Evolutionary conservation across 139 green algal genomes (phyloP).

Genomic region (Chlorella sp.): DNA sequence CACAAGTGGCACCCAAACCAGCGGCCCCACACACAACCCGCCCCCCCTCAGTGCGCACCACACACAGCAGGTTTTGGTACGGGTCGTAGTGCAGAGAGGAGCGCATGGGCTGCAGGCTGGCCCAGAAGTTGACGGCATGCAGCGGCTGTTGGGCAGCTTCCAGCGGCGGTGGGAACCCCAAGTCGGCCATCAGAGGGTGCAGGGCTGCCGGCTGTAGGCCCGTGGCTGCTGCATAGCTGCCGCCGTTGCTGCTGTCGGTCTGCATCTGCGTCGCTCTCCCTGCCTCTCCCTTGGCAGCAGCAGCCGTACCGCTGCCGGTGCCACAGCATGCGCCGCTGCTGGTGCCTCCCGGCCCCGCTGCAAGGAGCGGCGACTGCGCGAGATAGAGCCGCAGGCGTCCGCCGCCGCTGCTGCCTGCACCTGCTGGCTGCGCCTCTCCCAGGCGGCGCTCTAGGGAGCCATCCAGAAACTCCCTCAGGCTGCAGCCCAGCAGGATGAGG

Average conservation of each 20-base stretch:
- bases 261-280: not conserved
- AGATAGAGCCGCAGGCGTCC: slow-evolving; percentile 36
- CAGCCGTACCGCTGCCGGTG: not conserved
- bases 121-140: slow-evolving; percentile 29
- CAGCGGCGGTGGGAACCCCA: slow-evolving; percentile 17
- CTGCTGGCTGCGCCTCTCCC: slow-evolving; percentile 18
- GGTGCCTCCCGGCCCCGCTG: slow-evolving; percentile 20
- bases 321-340: not conserved
- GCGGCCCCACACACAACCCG: slow-evolving; percentile 58
- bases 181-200: slow-evolving; percentile 20
- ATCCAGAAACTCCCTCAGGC: slow-evolving; percentile 34
- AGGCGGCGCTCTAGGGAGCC: slow-evolving; percentile 18
- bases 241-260: not conserved
- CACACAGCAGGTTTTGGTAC: slow-evolving; percentile 83
- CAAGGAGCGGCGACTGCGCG: slow-evolving; percentile 36
- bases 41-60: slow-evolving; percentile 68
- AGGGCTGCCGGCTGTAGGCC: slow-evolving; percentile 18
- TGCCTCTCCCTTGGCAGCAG: too few relatives aligned
- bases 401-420: not conserved
- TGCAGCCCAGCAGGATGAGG: slow-evolving; percentile 40
- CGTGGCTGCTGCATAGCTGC: not conserved
- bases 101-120: slow-evolving; percentile 27
- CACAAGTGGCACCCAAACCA: too few relatives aligned
- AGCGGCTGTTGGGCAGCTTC: not conserved
- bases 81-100: slow-evolving; percentile 86